Evolutionary conservation across 306 rosid genomes (phyloP).

Genomic region (Albizia julibrissin): DNA sequence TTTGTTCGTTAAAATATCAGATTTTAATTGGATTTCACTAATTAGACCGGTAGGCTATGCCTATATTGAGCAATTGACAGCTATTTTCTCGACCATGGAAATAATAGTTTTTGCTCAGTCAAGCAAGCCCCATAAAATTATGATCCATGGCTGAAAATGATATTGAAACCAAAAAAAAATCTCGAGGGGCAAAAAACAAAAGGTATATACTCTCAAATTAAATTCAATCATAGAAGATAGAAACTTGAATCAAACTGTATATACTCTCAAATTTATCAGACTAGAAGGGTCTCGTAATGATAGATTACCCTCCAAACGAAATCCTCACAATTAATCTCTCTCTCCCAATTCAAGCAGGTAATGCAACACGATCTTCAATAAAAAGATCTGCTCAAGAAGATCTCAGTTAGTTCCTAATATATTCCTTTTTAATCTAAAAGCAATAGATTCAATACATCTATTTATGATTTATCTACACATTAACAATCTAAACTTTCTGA

Average conservation of each 20-base stretch:
- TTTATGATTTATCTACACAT: conserved; percentile 33
- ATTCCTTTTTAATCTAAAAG: conserved; percentile 23
- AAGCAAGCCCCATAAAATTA: not conserved
- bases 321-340: not conserved
- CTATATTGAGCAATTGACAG: not conserved
- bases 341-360: not conserved
- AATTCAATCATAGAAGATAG: not conserved
- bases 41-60: not conserved
- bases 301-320: not conserved
- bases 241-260: not conserved
- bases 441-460: conserved; percentile 4
- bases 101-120: not conserved
- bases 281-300: not conserved
- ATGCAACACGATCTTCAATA: not conserved
- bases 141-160: not conserved
- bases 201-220: not conserved
- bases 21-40: not conserved
- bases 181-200: no score
- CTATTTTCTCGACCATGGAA: not conserved
- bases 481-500: conserved; percentile 16
- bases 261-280: not conserved
- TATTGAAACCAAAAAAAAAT: not conserved
- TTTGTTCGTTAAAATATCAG: not conserved
- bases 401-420: not conserved
- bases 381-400: not conserved